Evolutionary conservation across 306 rosid genomes (phyloP).

Genomic region (Trifolium fragiferum): DNA sequence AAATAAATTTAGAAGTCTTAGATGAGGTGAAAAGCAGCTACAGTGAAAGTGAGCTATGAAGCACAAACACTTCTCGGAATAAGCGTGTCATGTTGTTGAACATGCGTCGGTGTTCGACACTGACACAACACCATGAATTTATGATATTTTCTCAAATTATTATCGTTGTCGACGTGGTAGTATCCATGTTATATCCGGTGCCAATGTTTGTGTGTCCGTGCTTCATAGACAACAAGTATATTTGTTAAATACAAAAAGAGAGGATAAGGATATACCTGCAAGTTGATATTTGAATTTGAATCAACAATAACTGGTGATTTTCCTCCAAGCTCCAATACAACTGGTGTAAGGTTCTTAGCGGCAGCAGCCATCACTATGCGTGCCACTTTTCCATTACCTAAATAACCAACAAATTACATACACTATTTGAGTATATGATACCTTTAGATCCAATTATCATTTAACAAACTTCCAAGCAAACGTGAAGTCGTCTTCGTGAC

Average conservation of each 20-base stretch:
- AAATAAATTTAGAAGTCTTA: slow-evolving; percentile 30
- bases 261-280: slow-evolving; percentile 50
- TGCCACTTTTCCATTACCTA: slow-evolving; percentile 83
- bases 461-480: background rate
- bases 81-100: too few species aligned
- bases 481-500: background rate
- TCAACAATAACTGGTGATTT: slow-evolving; percentile 91
- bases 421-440: background rate
- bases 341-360: slow-evolving; percentile 97
- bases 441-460: slow-evolving; percentile 4
- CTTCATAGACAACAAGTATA: too few species aligned
- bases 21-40: slow-evolving; percentile 34
- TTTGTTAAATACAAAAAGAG: background rate
- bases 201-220: too few species aligned
- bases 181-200: too few species aligned
- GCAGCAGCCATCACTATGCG: slow-evolving; percentile 97
- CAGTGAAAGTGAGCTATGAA: background rate
- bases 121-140: too few species aligned
- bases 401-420: slow-evolving; percentile 15
- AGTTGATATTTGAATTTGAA: slow-evolving; percentile 67
- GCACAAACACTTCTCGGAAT: too few species aligned
- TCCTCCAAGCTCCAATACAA: slow-evolving; percentile 97
- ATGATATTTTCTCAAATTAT: too few species aligned
- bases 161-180: too few species aligned
- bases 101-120: too few species aligned